Conservation (phyloP, 495 filamentous ascomycete genomes). For the Tetracladium setigerum region DNA sequence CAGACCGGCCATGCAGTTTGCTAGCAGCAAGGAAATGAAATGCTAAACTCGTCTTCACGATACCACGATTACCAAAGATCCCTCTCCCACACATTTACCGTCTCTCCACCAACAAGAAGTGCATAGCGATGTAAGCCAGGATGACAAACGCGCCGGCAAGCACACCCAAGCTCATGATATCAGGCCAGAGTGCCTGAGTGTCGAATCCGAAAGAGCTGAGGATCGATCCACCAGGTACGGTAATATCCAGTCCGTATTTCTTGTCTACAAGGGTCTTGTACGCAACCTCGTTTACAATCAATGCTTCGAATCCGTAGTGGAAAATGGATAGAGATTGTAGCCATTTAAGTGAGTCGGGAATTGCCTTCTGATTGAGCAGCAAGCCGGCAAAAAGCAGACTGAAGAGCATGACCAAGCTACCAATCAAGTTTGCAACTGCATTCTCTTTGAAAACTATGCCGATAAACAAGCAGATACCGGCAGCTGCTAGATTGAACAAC, state of each 20-base stretch:
- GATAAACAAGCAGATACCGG: constrained; percentile 90
- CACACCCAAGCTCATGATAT: constrained; percentile 72
- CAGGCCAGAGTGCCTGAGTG: constrained; percentile 72
- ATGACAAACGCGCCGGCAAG: constrained; percentile 81
- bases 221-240: constrained; percentile 91
- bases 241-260: constrained; percentile 92
- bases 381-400: constrained; percentile 90
- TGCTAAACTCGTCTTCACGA: no score
- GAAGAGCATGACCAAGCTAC: constrained; percentile 96
- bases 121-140: constrained; percentile 88
- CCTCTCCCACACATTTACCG: constrained; percentile 29
- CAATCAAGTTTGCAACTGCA: constrained; percentile 91
- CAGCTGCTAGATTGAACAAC: constrained; percentile 91
- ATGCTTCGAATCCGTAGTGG: constrained; percentile 93
- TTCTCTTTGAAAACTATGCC: constrained; percentile 88
- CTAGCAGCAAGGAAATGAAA: no score
- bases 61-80: not conserved
- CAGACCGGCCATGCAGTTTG: no score
- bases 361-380: constrained; percentile 88
- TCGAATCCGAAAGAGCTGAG: constrained; percentile 90
- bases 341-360: constrained; percentile 77
- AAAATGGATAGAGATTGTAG: constrained; percentile 96
- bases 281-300: constrained; percentile 97
- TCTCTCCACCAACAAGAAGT: constrained; percentile 87
- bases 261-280: constrained; percentile 83